Conservation (phyloP, 2,329 filamentous ascomycete species). For the Exophiala dermatitidis region DNA sequence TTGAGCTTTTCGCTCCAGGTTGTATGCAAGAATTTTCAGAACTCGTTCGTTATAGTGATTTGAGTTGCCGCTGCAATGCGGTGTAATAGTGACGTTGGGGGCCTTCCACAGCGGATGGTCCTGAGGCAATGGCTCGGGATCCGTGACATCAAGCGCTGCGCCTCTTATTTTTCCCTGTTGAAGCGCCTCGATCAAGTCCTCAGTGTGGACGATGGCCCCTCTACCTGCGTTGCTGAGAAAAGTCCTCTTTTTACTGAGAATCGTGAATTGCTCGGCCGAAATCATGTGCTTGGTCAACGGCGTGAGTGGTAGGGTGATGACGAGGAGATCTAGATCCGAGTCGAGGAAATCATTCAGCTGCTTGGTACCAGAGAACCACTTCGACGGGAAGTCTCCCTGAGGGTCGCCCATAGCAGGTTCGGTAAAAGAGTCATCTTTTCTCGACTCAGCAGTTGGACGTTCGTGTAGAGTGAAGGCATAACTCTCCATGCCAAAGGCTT, state of each 20-base stretch:
- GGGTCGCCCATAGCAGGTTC: not conserved
- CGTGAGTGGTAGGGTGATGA: not conserved
- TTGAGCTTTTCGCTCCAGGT: not conserved
- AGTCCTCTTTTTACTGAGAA: constrained; percentile 46
- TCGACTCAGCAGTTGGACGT: not conserved
- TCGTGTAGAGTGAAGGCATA: not conserved
- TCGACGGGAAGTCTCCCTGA: not conserved
- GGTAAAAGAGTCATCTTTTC: not conserved
- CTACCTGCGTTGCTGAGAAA: constrained; percentile 20
- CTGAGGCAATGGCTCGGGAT: constrained; percentile 57
- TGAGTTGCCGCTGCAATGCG: constrained; percentile 4
- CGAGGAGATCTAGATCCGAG: not conserved
- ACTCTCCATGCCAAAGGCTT: not conserved
- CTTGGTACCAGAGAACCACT: not conserved
- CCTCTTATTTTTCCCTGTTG: constrained; percentile 52
- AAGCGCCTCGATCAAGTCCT: constrained; percentile 17
- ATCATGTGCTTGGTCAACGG: constrained; percentile 27
- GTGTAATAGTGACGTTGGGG: constrained; percentile 16
- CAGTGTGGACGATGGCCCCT: constrained; percentile 19
- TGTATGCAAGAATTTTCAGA: not conserved
- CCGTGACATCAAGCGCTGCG: constrained; percentile 64
- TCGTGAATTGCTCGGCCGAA: constrained; percentile 45
- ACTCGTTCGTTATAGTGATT: not conserved
- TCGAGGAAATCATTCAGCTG: not conserved
- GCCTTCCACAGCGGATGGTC: constrained; percentile 48